Evolutionary conservation across 768 basidiomycete species (phyloP), one percentile per base, ranked within the genome.

Genomic region (Mycena pura): DNA sequence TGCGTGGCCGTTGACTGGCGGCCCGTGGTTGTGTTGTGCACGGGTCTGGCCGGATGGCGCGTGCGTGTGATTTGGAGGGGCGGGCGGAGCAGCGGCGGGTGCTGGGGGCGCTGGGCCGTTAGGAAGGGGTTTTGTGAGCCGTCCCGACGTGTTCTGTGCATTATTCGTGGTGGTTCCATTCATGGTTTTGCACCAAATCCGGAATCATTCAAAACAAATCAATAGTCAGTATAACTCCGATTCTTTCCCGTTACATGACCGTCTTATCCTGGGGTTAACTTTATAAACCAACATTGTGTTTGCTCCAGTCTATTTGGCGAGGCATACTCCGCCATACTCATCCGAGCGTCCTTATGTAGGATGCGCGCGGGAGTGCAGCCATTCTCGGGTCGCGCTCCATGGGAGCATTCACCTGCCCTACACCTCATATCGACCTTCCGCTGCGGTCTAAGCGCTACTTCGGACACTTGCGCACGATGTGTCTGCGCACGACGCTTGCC

Each of bases 41-140:
- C 72, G 57, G 49, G 74, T 57, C 38, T 73, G 72, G 25, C 69
- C 69, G 40, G 65, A 69, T 21, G 75, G 70, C 43, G 72, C 59
- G 61, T 75, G 71, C 32, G 77, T 53, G 57, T 80, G 77, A 64
- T 72, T 82, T 45, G 85, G 84, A 48, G 85, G 84, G 15, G 77
- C 79, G 24, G 87, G 86, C 38, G 86, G 86, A 39, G 83, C 80
- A 45, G 83, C 78, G 53, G 79, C 77, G 57, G 88, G 89, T 31
- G 86, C 83, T 58, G 87, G 86, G 49, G 85, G 85, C 36, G 85
- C 81, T 67, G 84, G 86, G 24, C 84, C 83, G 40, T 78, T 65
- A n/a, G 85, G 82, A n/a, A 80, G 83, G 24, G 84, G 82, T 69
- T 83, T 86, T 19, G 80, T 73, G 27, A 73, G 77, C 49, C 77